Evolutionary conservation across 371 early-diverging fungal genomes (phyloP).

Genomic region (Mucor piriformis): DNA sequence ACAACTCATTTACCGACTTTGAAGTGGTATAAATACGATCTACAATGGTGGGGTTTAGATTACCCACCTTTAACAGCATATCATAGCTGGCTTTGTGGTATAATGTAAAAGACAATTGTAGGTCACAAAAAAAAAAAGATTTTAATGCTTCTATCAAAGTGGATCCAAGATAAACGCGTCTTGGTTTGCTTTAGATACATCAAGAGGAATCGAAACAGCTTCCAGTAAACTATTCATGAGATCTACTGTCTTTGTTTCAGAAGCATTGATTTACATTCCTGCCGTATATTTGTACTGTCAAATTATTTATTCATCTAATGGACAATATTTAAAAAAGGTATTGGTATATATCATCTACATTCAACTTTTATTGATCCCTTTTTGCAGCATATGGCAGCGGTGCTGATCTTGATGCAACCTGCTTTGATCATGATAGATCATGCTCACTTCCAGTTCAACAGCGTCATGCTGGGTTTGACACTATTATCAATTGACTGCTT

Average conservation of each 20-base stretch:
- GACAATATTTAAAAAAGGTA: slow-evolving; percentile 35
- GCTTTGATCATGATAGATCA: slow-evolving; percentile 89
- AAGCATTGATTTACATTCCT: slow-evolving; percentile 77
- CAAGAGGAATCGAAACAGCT: slow-evolving; percentile 80
- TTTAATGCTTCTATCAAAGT: slow-evolving; percentile 35
- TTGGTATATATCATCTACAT: not conserved
- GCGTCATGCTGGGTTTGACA: slow-evolving; percentile 91
- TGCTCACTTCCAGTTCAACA: slow-evolving; percentile 96
- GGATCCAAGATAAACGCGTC: slow-evolving; percentile 75
- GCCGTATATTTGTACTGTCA: slow-evolving; percentile 67
- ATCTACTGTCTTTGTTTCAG: slow-evolving; percentile 75
- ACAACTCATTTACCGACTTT: slow-evolving; percentile 75
- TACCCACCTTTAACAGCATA: slow-evolving; percentile 96
- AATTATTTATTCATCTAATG: slow-evolving; percentile 38
- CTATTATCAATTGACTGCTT: slow-evolving; percentile 77
- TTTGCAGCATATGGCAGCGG: slow-evolving; percentile 53
- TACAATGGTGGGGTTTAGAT: slow-evolving; percentile 94
- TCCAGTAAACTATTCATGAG: slow-evolving; percentile 89
- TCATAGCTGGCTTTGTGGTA: slow-evolving; percentile 86
- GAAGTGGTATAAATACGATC: slow-evolving; percentile 89
- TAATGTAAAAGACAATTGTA: slow-evolving; percentile 54
- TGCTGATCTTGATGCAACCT: slow-evolving; percentile 80
- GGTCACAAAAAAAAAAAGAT: not conserved
- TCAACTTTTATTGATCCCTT: not conserved
- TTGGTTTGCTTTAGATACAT: slow-evolving; percentile 85